Evolutionary conservation across 352 stramenopile species (phyloP), one percentile per base, ranked within the genome.

Genomic region (Phytopythium cucurbitacearum): DNA sequence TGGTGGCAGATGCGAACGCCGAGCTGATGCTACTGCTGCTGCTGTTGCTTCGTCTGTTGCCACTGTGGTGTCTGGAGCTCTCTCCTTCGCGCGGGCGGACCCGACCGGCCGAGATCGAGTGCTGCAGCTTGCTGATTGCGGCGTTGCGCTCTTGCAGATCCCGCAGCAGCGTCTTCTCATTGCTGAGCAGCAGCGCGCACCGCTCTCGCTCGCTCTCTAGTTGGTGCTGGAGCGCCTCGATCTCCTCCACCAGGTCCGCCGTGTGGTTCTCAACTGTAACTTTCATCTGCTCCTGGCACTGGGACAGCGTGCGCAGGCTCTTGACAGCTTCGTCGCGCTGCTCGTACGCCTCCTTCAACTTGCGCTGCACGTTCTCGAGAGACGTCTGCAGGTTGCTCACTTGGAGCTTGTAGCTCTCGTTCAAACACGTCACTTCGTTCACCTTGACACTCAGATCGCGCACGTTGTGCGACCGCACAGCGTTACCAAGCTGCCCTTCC

Each of bases 101-200:
- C 40, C 21, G 41, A 21, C 16, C 41, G 7, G 46, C 35, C 6
- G 73, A 59, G 21, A 88, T 40, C 3, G 64, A 70, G 13, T 65
- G 71, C 50, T 91, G 64, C 9, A 91, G 57, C 56, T 80, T 85
- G 12, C 53, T 53, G 46, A 88, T 69, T 28, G 64, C 64, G 8
- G 65, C 43, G 47, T 81, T 85, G n/a, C 78, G 75, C 48, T 91
- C 77, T n/a, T 76, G 73, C 39, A 91, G 70, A 56, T 91, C 80
- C 7, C 76, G 75, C 44, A 87, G 51, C 45, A 91, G 59, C 9
- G 67, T 85, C 57, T 89, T 86, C 56, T 91, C 80, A 50, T 91
- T 89, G 11, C 56, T 37, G 8, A 87, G 47, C 43, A 91, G 56
- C n/a, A 82, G 65, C 3, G 71, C 76, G 52, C 70, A 86, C 2